phyloP scores from a whole-genome alignment of 208 protist species.

The Balamuthia mandrillaris region DNA sequence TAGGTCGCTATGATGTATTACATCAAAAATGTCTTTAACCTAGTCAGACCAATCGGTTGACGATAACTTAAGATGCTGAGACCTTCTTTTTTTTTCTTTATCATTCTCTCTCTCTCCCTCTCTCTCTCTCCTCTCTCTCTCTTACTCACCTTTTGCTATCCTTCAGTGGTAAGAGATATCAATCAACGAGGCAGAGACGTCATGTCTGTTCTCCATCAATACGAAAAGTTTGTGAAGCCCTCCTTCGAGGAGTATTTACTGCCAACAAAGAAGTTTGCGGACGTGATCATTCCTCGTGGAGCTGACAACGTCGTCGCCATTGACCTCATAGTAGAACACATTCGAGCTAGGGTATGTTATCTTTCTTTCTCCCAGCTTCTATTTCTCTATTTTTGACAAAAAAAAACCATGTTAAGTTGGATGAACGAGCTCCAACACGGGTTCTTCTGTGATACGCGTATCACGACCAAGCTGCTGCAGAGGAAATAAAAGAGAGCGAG shows the following conservation, averaged over 20 bases:
- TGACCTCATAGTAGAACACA: constrained; percentile 71
- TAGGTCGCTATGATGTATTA: too few relatives aligned
- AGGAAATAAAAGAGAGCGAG: too few relatives aligned
- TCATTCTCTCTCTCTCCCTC: not conserved
- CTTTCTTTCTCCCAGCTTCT: too few relatives aligned
- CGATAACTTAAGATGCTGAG: not conserved
- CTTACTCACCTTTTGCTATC: not conserved
- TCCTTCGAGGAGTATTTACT: constrained; percentile 72
- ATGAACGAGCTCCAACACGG: too few relatives aligned
- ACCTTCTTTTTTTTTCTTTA: not conserved
- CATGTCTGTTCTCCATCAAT: constrained; percentile 78
- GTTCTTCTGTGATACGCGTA: too few relatives aligned
- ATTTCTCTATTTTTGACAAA: too few relatives aligned
- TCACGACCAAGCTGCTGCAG: too few relatives aligned
- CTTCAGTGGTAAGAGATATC: constrained; percentile 75
- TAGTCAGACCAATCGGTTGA: too few relatives aligned
- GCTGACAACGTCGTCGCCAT: constrained; percentile 80
- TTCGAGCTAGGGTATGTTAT: too few relatives aligned
- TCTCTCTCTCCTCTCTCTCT: not conserved
- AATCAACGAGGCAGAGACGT: constrained; percentile 76
- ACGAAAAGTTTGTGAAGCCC: constrained; percentile 83
- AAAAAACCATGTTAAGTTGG: too few relatives aligned
- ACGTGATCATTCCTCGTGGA: constrained; percentile 83
- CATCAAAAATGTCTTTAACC: too few relatives aligned
- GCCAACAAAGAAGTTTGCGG: constrained; percentile 60